A percentile compares a stretch with the other conserved stretches of the same genome.
Conservation (phyloP, 2,329 filamentous ascomycete genomes). For the Cladorrhinum sp. region DNA sequence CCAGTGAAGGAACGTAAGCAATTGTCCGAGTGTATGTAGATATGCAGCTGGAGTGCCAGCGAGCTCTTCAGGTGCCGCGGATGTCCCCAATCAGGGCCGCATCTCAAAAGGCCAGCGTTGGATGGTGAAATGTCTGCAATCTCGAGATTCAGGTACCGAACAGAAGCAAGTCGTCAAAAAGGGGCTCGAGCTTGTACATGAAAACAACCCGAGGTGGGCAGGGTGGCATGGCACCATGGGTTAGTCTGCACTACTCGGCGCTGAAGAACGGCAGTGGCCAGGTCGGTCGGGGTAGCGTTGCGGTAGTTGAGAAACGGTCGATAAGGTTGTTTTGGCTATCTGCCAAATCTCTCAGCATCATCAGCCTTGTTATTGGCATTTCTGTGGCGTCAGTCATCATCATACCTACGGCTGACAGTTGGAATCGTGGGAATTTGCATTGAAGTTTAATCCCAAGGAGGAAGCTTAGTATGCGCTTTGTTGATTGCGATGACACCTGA, state of each 20-base stretch:
- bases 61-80: slow-evolving; percentile 15
- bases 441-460: slow-evolving; percentile 17
- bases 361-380: neutral
- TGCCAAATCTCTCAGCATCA: neutral
- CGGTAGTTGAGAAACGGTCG: neutral
- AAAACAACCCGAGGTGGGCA: slow-evolving; percentile 1
- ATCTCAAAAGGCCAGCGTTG: slow-evolving; percentile 2
- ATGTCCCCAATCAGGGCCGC: slow-evolving; percentile 26
- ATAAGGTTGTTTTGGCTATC: neutral
- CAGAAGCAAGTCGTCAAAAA: slow-evolving; percentile 6
- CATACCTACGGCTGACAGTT: slow-evolving; percentile 3
- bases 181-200: neutral
- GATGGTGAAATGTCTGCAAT: slow-evolving; percentile 15
- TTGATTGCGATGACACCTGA: slow-evolving; percentile 19
- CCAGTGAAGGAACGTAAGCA: slow-evolving; percentile 15
- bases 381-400: neutral
- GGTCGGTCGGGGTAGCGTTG: neutral
- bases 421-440: slow-evolving; percentile 12
- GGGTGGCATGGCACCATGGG: slow-evolving; percentile 6
- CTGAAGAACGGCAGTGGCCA: slow-evolving; percentile 2
- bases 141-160: slow-evolving; percentile 23
- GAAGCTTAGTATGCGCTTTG: slow-evolving; percentile 20
- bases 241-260: slow-evolving; percentile 5
- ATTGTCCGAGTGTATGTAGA: slow-evolving; percentile 3
- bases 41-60: slow-evolving; percentile 6